Evolutionary conservation across 768 basidiomycete species (phyloP), one percentile per base, ranked within the genome.

Genomic region (Lenzites betulinus): DNA sequence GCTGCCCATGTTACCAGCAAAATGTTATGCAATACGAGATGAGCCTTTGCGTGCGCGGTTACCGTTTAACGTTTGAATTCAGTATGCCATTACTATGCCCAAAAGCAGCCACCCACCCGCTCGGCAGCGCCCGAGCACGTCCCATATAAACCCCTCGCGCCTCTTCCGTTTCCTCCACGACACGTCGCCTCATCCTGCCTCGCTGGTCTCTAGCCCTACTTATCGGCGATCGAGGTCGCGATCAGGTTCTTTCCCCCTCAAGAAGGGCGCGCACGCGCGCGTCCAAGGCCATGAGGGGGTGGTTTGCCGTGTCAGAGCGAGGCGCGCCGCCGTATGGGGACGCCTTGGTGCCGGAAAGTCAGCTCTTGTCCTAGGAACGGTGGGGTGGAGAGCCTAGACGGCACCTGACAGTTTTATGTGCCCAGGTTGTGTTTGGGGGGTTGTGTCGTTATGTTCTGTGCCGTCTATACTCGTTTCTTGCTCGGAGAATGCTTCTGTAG

Each of bases 301-400:
- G 71, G 69, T 72, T 72, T 72, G 65, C 56, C 69, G 68, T 67
- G 69, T 66, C 57, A 69, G 61, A 70, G 55, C 30, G 47, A 69
- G 60, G 58, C 58, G 58, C 55, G 58, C 49, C 53, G 50, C 57
- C 55, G 58, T 57, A 57, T 55, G 61, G 58, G 48, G 59, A 52
- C 55, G 59, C 50, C 58, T 44, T 57, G 50, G 59, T 56, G 69
- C 58, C 54, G 67, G 64, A 59, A 57, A 69, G 71, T 65, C 69
- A 68, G 64, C 68, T 65, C 67, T 57, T 63, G 47, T 60, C 60
- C 58, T 52, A 48, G 28, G 30, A 33, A 55, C 18, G 18, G 58
- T 64, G 66, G 65, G 54, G 35, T 59, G 68, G 39, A 70, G 67
- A 67, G 69, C 66, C 66, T 69, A 72, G 71, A 71, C 65, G 66